Evolutionary conservation across 192 early-diverging fungal species (phyloP).

Genomic region (Cetraspora pellucida): DNA sequence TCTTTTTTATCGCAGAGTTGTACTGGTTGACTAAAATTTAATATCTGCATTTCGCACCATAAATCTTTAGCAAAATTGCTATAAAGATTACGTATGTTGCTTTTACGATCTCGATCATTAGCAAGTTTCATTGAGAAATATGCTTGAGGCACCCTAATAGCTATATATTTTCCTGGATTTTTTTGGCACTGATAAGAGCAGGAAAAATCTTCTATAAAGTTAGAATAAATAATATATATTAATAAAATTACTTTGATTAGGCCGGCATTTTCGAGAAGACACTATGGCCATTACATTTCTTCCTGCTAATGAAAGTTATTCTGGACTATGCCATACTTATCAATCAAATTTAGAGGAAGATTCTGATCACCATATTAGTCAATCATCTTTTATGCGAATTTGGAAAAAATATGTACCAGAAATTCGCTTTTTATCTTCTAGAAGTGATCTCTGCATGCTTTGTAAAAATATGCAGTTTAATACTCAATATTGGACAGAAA

Average conservation of each 20-base stretch:
- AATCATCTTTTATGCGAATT: neutral
- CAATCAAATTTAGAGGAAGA: neutral
- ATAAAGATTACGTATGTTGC: too few relatives aligned
- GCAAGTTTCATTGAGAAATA: too few relatives aligned
- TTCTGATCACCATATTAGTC: neutral
- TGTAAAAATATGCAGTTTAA: neutral
- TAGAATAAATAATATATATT: neutral
- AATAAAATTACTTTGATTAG: neutral
- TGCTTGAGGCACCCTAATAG: too few relatives aligned
- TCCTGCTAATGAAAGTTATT: neutral
- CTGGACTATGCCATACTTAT: too few relatives aligned
- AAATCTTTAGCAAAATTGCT: too few relatives aligned
- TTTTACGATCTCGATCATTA: too few relatives aligned
- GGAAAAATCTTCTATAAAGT: too few relatives aligned
- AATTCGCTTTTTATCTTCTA: neutral
- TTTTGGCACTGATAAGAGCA: too few relatives aligned
- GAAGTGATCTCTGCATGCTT: neutral
- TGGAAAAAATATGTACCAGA: constrained; percentile 5
- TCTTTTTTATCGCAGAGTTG: too few relatives aligned
- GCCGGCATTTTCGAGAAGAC: neutral
- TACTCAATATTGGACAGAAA: neutral
- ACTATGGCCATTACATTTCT: neutral
- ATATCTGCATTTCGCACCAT: too few relatives aligned
- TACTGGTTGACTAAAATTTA: too few relatives aligned
- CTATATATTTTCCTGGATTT: too few relatives aligned